Percentiles rank a stretch among this genome's conserved stretches.
Conservation (phyloP, 345 rosid species). For the Eucalyptus pumila region DNA sequence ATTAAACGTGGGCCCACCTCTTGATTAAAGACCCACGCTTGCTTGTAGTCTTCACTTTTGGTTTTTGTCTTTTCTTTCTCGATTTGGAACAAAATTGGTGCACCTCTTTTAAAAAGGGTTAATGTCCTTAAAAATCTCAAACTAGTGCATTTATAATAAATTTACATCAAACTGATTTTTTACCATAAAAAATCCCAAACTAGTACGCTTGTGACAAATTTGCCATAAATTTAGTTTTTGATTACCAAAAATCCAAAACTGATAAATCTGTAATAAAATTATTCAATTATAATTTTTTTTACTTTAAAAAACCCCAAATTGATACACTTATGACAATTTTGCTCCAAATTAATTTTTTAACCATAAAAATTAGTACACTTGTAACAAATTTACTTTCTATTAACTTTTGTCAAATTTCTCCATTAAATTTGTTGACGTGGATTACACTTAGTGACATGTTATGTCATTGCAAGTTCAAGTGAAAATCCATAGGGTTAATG, state of each 20-base stretch:
- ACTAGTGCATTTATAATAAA: too few species aligned
- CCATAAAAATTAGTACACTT: fast-evolving
- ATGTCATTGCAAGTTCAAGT: too few species aligned
- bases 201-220: fast-evolving
- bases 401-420: fast-evolving
- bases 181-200: fast-evolving
- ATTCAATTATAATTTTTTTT: fast-evolving
- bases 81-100: too few species aligned
- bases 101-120: too few species aligned
- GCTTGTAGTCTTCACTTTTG: too few species aligned
- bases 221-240: too few species aligned
- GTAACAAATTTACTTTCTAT: fast-evolving
- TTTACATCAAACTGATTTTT: fast-evolving
- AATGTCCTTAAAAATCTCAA: too few species aligned
- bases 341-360: fast-evolving
- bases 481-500: too few species aligned
- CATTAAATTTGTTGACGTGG: fast-evolving
- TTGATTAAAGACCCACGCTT: too few species aligned
- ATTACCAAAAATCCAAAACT: fast-evolving
- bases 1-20: too few species aligned
- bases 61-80: too few species aligned
- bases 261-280: fast-evolving
- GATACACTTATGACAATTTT: fast-evolving
- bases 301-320: fast-evolving
- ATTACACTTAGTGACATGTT: too few species aligned